phyloP scores from a whole-genome alignment of 2,329 filamentous ascomycete genomes.

The Dothistroma pini region DNA sequence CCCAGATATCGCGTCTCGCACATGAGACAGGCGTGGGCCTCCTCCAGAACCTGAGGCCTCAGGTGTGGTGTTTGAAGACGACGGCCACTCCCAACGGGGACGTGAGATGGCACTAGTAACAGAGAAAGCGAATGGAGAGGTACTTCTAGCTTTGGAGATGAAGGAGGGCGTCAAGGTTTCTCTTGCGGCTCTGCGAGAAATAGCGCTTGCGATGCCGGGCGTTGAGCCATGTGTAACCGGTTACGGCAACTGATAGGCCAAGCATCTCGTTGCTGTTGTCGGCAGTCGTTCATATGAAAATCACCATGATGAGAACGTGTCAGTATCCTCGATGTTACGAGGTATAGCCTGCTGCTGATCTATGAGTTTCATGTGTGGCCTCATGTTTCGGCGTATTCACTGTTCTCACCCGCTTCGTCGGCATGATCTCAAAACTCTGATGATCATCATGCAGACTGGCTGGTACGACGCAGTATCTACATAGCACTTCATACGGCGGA shows the following conservation, averaged over 20 bases:
- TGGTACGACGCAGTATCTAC: no score
- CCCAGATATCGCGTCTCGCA: slow-evolving; percentile 10
- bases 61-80: background rate
- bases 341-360: background rate
- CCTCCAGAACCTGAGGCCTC: background rate
- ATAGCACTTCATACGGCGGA: no score
- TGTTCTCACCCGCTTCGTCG: no score
- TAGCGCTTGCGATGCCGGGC: background rate
- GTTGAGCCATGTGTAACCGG: background rate
- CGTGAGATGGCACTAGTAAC: background rate
- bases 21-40: slow-evolving; percentile 1
- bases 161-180: background rate
- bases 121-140: background rate
- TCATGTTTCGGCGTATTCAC: background rate
- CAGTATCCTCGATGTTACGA: background rate
- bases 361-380: background rate
- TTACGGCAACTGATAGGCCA: background rate
- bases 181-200: slow-evolving; percentile 1
- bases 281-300: background rate
- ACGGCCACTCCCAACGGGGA: background rate
- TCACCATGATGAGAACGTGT: background rate
- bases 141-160: background rate
- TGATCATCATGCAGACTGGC: no score
- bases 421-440: no score
- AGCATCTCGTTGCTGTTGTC: background rate